phyloP scores from a whole-genome alignment of 306 rosid genomes.

The apple (Malus domestica) region ASM211411v1 NC_041802.1:24976501-24977000 shows the following conservation, averaged over 20 bases:
- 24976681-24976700: constrained; percentile 52
- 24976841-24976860: constrained; percentile 73
- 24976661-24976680: constrained; percentile 40
- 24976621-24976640: constrained; percentile 71
- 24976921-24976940: constrained; percentile 83
- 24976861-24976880: constrained; percentile 46
- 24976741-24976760: constrained; percentile 83
- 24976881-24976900: constrained; percentile 82
- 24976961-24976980: constrained; percentile 89
- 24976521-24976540: constrained; percentile 1
- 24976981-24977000: constrained; percentile 70
- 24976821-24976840: constrained; percentile 50
- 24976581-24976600: constrained; percentile 22
- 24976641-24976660: constrained; percentile 45
- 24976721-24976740: constrained; percentile 72
- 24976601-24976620: constrained; percentile 95
- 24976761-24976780: constrained; percentile 33
- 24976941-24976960: constrained; percentile 94
- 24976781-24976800: constrained; percentile 35
- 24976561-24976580: neutral
- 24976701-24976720: constrained; percentile 27
- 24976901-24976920: constrained; percentile 77
- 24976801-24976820: constrained; percentile 35
- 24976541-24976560: neutral
- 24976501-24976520: constrained; percentile 12